Evolutionary conservation across 2,329 filamentous ascomycete genomes (phyloP).

Genomic region (Aspergillus costaricaensis): DNA sequence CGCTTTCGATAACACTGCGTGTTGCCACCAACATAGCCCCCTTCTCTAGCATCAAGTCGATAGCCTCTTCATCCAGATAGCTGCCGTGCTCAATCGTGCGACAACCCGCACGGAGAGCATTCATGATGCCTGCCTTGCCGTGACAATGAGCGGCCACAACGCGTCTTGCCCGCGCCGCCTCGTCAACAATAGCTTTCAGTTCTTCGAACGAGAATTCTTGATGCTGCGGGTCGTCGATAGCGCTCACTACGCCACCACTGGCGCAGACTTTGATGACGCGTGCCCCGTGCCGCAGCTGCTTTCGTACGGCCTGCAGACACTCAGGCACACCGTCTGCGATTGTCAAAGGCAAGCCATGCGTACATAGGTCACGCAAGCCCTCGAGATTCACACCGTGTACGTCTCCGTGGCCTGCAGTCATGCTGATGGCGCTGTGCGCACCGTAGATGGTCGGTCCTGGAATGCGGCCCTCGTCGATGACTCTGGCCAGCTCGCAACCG

Average conservation of each 20-base stretch:
- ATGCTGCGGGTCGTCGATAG: constrained; percentile 48
- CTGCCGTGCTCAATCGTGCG: constrained; percentile 54
- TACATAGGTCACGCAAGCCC: constrained; percentile 5
- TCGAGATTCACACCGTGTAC: constrained; percentile 29
- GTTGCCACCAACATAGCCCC: constrained; percentile 50
- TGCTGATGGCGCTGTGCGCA: constrained; percentile 47
- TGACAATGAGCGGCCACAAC: constrained; percentile 50
- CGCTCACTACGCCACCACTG: constrained; percentile 48
- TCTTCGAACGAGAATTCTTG: constrained; percentile 50
- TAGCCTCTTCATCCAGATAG: constrained; percentile 51
- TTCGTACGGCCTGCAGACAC: constrained; percentile 47
- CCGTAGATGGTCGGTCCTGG: constrained; percentile 55
- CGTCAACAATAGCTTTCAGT: constrained; percentile 47
- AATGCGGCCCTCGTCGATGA: constrained; percentile 49
- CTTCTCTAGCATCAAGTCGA: constrained; percentile 49
- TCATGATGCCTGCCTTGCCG: constrained; percentile 52
- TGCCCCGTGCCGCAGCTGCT: constrained; percentile 50
- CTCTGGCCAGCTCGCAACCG: constrained; percentile 47
- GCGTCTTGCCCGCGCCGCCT: constrained; percentile 44
- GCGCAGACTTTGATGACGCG: constrained; percentile 52
- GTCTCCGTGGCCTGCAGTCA: constrained; percentile 55
- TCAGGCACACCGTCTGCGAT: constrained; percentile 52
- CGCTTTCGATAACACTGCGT: constrained; percentile 46
- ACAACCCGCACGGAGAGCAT: constrained; percentile 47
- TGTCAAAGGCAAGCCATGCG: constrained; percentile 26